phyloP scores from a whole-genome alignment of 768 basidiomycete genomes.

The Tricholoma sp. region DNA sequence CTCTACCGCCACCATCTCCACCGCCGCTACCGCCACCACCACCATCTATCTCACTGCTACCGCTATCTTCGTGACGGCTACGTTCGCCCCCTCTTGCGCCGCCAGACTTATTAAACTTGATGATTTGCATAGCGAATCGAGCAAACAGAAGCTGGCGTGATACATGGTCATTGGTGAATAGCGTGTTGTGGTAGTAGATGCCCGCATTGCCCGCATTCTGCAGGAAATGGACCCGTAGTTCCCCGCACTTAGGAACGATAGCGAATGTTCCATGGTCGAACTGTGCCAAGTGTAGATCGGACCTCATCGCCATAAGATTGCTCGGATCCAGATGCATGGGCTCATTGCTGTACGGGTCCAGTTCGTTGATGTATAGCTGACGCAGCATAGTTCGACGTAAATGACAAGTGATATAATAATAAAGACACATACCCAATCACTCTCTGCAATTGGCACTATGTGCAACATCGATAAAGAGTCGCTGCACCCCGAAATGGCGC shows the following conservation, averaged over 20 bases:
- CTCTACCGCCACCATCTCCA: background rate
- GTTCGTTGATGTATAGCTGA: background rate
- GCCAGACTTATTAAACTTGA: conserved; percentile 1
- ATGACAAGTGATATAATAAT: background rate
- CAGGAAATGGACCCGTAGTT: background rate
- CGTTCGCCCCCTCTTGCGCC: background rate
- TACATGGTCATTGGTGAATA: background rate
- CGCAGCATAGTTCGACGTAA: background rate
- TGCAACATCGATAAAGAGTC: background rate
- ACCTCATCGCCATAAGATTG: background rate
- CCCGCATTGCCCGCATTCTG: background rate
- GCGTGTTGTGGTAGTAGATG: background rate
- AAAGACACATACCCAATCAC: background rate
- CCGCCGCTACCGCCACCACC: background rate
- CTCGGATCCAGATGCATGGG: background rate
- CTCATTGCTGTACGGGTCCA: background rate
- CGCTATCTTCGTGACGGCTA: background rate
- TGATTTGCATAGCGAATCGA: background rate
- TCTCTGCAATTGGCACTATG: background rate
- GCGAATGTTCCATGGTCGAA: background rate
- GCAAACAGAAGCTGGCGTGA: background rate
- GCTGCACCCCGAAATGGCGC: background rate
- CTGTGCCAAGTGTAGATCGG: background rate
- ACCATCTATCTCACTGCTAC: background rate
- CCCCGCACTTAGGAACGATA: background rate